These are phyloP conservation scores for Neurospora sp. DNA, from an alignment of 495 filamentous ascomycete genomes.

Conservation along the genomic window DNA sequence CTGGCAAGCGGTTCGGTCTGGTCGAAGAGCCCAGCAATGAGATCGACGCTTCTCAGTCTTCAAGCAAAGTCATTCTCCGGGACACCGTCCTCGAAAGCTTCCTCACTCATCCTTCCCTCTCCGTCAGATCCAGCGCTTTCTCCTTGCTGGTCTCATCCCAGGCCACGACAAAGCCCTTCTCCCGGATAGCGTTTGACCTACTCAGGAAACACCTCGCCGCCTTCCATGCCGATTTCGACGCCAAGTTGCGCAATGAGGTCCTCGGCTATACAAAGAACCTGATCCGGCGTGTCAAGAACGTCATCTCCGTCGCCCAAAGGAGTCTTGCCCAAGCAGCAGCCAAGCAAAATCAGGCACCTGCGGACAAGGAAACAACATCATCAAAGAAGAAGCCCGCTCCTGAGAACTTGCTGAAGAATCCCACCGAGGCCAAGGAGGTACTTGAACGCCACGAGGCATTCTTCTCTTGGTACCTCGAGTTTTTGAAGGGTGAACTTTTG, in stretches of 20 bases:
- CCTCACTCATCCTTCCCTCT: slow-evolving; percentile 50
- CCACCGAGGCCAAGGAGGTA: slow-evolving; percentile 13
- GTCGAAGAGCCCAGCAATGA: slow-evolving; percentile 59
- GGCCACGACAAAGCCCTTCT: slow-evolving; percentile 60
- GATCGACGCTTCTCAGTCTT: slow-evolving; percentile 4
- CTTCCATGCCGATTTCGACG: slow-evolving; percentile 73
- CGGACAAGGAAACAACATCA: background rate
- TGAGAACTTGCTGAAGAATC: slow-evolving; percentile 13
- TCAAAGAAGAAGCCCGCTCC: slow-evolving; percentile 17
- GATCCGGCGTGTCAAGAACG: slow-evolving; percentile 51
- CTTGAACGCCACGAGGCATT: slow-evolving; percentile 46
- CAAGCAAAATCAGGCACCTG: background rate
- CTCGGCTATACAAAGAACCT: slow-evolving; percentile 57
- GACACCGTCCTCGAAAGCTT: slow-evolving; percentile 39
- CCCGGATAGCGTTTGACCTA: slow-evolving; percentile 43
- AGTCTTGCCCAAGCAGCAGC: slow-evolving; percentile 7
- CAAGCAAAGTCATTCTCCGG: slow-evolving; percentile 27
- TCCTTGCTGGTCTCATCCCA: slow-evolving; percentile 63
- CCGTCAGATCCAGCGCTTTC: slow-evolving; percentile 62
- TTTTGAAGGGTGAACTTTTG: slow-evolving; percentile 60
- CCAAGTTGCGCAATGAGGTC: slow-evolving; percentile 69
- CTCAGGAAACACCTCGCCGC: slow-evolving; percentile 52
- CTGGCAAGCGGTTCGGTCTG: slow-evolving; percentile 69
- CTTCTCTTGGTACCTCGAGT: slow-evolving; percentile 56
- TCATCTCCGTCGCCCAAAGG: slow-evolving; percentile 34